Conservation (phyloP, 1,284 basidiomycete genomes). For the Ustanciosporium gigantosporum region DNA sequence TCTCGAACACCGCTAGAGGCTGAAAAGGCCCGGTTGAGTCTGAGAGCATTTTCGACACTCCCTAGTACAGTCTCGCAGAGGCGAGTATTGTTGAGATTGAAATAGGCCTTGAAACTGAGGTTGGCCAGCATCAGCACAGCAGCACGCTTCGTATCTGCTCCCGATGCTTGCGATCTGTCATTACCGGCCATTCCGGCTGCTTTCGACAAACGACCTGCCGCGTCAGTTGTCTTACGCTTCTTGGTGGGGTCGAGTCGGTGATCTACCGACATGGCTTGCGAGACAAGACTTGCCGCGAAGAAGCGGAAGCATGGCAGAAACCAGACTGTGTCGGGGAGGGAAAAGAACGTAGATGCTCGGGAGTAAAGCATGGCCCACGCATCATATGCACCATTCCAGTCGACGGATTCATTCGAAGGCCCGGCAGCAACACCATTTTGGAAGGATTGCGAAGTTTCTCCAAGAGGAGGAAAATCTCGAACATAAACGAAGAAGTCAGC, state of each 20-base stretch:
- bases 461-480: conserved; percentile 17
- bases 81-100: conserved; percentile 62
- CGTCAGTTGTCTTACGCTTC: conserved; percentile 55
- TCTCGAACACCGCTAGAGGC: conserved; percentile 14
- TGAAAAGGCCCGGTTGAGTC: conserved; percentile 41
- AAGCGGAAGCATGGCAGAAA: conserved; percentile 48
- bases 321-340: conserved; percentile 57
- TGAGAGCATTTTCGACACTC: conserved; percentile 61
- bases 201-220: conserved; percentile 54
- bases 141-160: conserved; percentile 50
- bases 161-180: conserved; percentile 47
- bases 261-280: conserved; percentile 27
- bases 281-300: conserved; percentile 37
- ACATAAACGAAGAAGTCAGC: conserved; percentile 31
- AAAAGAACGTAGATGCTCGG: conserved; percentile 54
- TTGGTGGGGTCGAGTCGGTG: conserved; percentile 21
- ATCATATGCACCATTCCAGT: conserved; percentile 41
- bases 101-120: conserved; percentile 58
- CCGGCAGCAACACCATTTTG: not conserved
- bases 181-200: conserved; percentile 56
- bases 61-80: conserved; percentile 63
- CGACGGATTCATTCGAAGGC: conserved; percentile 3
- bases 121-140: conserved; percentile 58
- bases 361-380: conserved; percentile 49
- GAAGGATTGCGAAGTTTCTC: conserved; percentile 4